phyloP scores from a whole-genome alignment of 2,329 filamentous ascomycete genomes.

The Colletotrichum liaoningense region DNA sequence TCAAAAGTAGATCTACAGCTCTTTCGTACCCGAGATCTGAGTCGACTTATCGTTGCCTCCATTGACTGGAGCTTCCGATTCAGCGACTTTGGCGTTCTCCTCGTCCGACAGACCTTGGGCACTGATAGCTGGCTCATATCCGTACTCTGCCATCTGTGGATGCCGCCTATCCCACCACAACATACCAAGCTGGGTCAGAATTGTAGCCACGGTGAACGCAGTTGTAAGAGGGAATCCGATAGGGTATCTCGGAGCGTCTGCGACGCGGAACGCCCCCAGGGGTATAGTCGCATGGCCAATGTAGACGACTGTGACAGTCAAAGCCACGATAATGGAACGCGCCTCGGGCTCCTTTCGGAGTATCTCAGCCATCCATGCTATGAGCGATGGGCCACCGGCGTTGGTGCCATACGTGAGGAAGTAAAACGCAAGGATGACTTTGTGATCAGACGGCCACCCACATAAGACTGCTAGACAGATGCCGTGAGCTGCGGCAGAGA shows the following conservation, averaged over 20 bases:
- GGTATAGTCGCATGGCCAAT: constrained; percentile 52
- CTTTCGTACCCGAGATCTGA: not conserved
- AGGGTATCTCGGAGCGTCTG: constrained; percentile 48
- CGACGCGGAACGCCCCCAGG: constrained; percentile 48
- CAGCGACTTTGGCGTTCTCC: constrained; percentile 15
- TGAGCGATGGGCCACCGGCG: constrained; percentile 46
- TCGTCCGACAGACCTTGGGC: constrained; percentile 4
- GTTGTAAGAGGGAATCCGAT: constrained; percentile 50
- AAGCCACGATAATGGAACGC: constrained; percentile 47
- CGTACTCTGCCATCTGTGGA: constrained; percentile 38
- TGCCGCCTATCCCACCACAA: constrained; percentile 44
- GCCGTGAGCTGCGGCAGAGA: constrained; percentile 42
- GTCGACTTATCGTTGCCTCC: not conserved
- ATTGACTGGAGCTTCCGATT: not conserved
- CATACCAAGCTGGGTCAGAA: constrained; percentile 46
- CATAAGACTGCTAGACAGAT: constrained; percentile 47
- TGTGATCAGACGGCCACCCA: constrained; percentile 46
- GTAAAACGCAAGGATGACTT: constrained; percentile 48
- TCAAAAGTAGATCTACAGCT: not conserved
- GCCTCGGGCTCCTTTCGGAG: constrained; percentile 50
- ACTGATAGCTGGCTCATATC: constrained; percentile 19
- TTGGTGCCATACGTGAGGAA: constrained; percentile 50
- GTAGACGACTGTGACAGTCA: constrained; percentile 52
- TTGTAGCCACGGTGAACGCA: constrained; percentile 45
- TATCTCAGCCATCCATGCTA: constrained; percentile 50